Evolutionary conservation across 768 basidiomycete species (phyloP), one percentile per base, ranked within the genome.

Genomic region (Leucosporidium yakuticum): DNA sequence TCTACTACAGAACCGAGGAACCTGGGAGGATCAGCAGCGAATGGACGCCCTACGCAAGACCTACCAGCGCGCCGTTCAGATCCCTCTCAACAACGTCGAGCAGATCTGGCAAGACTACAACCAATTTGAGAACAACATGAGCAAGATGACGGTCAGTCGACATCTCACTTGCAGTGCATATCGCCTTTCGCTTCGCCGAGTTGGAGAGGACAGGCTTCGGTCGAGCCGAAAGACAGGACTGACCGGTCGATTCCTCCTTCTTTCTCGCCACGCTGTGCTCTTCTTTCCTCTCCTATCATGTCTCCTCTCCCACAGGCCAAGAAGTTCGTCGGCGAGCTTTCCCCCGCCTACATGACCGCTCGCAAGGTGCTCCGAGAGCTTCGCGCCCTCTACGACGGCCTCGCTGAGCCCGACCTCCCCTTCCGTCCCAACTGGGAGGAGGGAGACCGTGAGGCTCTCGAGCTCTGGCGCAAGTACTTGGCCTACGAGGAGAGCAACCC

Each of bases 401-500:
- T 96, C 19, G 86, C 86, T 72, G 83, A 83, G 0, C 80, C 84
- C 1, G 74, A 80, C 57, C 85, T 84, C 67, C 81, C 93, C 3
- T 89, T 89, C 0, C 82, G 85, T 0, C 81, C 83, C 14, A 89
- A 92, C 7, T 87, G 84, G 29, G 91, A 91, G 79, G 85, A 85
- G 32, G 81, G 83, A 1, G 92, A 96, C 75, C 83, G 89, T 55
- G 83, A 83, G 21, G 83, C 88, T 34, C 85, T 92, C n/a, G 85
- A 86, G 29, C 84, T 85, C 31, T 99, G 96, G 96, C 90, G 91
- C 75, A 82, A 84, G 1, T 98, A 97, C 77, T 80, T 98, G 48
- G 92, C 92, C 74, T 97, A 90, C 89, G 95, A 99, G 79, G 91
- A 95, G 78, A 84, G 83, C 72, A 97, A 99, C 76, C 95, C 93